Percentiles rank a stretch among this genome's conserved stretches.
These are phyloP conservation scores for Plasmopara muralis DNA, from an alignment of 352 stramenopile species.

Conservation along the genomic window DNA sequence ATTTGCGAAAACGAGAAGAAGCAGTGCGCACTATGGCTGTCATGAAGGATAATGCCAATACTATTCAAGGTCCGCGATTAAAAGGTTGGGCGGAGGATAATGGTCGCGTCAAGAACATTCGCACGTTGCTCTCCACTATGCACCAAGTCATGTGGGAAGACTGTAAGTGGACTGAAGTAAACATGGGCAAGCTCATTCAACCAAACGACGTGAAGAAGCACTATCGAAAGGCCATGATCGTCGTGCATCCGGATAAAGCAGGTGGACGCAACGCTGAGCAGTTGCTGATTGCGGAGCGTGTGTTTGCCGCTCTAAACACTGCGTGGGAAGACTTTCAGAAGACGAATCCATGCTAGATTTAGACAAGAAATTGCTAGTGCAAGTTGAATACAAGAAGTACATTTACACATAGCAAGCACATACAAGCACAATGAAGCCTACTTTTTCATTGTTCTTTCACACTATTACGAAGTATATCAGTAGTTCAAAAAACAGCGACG, in stretches of 20 bases:
- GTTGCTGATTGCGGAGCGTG: conserved; percentile 84
- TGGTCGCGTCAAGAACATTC: conserved; percentile 86
- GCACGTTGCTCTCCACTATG: conserved; percentile 88
- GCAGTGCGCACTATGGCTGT: conserved; percentile 41
- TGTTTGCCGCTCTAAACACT: conserved; percentile 88
- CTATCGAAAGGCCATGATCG: conserved; percentile 90
- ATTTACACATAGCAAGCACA: no score
- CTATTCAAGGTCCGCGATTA: conserved; percentile 59
- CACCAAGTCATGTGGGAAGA: conserved; percentile 88
- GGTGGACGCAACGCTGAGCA: conserved; percentile 80
- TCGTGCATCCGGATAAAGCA: conserved; percentile 89
- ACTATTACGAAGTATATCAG: no score
- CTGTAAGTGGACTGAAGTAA: conserved; percentile 82
- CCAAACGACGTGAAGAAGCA: conserved; percentile 88
- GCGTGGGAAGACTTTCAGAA: conserved; percentile 86
- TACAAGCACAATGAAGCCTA: no score
- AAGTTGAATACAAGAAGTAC: no score
- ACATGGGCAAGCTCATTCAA: conserved; percentile 89
- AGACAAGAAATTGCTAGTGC: no score
- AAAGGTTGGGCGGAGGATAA: conserved; percentile 83
- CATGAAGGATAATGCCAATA: conserved; percentile 59
- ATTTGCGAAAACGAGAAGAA: conserved; percentile 64
- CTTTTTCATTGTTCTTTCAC: no score
- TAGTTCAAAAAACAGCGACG: no score
- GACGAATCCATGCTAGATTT: conserved; percentile 48